These are phyloP conservation scores for Pythium utonaiense DNA, from an alignment of 352 stramenopile genomes.

Conservation along the genomic window DNA sequence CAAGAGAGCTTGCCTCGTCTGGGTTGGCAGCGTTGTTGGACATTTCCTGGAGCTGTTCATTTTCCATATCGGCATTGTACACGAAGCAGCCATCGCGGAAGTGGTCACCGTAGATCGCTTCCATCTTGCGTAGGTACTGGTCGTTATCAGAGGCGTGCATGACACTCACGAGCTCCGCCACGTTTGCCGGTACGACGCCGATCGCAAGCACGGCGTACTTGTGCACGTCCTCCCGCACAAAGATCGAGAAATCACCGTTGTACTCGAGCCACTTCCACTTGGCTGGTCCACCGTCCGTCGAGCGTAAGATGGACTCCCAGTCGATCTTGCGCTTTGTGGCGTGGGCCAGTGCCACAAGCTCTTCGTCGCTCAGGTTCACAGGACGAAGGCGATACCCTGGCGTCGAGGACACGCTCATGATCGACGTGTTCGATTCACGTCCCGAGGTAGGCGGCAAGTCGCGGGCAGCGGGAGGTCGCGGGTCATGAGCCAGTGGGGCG, in stretches of 20 bases:
- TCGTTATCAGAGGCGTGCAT: slow-evolving; percentile 11
- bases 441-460: background rate
- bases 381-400: slow-evolving; percentile 7
- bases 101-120: slow-evolving; percentile 17
- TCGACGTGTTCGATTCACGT: background rate
- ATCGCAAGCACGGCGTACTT: slow-evolving; percentile 20
- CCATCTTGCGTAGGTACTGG: slow-evolving; percentile 21
- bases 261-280: slow-evolving; percentile 23
- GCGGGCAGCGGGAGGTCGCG: too few relatives aligned
- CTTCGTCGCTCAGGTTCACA: slow-evolving; percentile 18
- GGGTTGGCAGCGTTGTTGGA: background rate
- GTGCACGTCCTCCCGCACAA: slow-evolving; percentile 8
- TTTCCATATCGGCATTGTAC: slow-evolving; percentile 15
- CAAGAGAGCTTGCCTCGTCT: slow-evolving; percentile 5
- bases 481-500: too few relatives aligned
- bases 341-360: slow-evolving; percentile 12
- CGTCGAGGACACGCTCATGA: slow-evolving; percentile 1
- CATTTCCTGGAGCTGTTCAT: slow-evolving; percentile 4
- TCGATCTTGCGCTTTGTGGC: slow-evolving; percentile 18
- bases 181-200: slow-evolving; percentile 9
- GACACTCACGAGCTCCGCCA: slow-evolving; percentile 14
- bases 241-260: slow-evolving; percentile 23
- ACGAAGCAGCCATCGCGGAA: slow-evolving; percentile 19
- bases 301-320: slow-evolving; percentile 18
- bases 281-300: background rate